Evolutionary conservation across 2,329 filamentous ascomycete genomes (phyloP), one percentile per base, ranked within the genome.

Genomic region (Xylaria sp.): DNA sequence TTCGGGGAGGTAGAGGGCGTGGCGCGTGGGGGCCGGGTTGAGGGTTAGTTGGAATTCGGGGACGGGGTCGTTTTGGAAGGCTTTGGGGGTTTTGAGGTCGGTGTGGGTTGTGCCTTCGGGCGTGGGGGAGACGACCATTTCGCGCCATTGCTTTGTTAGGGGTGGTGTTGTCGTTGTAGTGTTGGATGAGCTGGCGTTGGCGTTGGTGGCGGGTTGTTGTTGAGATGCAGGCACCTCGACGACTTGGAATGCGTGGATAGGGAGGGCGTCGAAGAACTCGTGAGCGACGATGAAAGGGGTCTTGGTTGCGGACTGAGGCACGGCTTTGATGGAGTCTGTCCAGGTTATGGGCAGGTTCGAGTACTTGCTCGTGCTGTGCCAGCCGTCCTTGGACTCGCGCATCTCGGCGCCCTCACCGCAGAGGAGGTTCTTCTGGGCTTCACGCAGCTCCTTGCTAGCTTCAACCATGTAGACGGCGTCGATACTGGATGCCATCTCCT

Each of bases 251-350:
- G 91, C 87, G 73, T 99, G 92, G 67, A 99, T 97, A 39, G 94
- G 94, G 0, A 99, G 86, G 2, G 94, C 94, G 68, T 99, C 94
- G 76, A 99, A 99, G 80, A 99, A 97, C 73, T 99, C 94, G 73
- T 99, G 94, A 3, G 94, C 94, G 53, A 97, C 84, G 62, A 99
- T 96, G 74, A 97, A 95, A 0, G 94, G 93, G 19, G 87, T 90
- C 71, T 89, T 90, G 61, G 82, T 80, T 19, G 85, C 76, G 62
- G 84, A 86, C 87, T 66, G 54, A 30, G 91, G 90, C 16, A 96
- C 82, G n/a, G 91, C 84, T 65, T 90, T 86, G 69, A 96, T 88
- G 64, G 92, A 90, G 73, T 97, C 91, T 9, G 90, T 88, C 94
- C 94, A 99, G 52, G 91, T 83, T 46, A 97, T 85, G n/a, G 90